Evolutionary conservation across 2,329 filamentous ascomycete genomes (phyloP), one percentile per base, ranked within the genome.

Genomic region (Didymella arachidicola): DNA sequence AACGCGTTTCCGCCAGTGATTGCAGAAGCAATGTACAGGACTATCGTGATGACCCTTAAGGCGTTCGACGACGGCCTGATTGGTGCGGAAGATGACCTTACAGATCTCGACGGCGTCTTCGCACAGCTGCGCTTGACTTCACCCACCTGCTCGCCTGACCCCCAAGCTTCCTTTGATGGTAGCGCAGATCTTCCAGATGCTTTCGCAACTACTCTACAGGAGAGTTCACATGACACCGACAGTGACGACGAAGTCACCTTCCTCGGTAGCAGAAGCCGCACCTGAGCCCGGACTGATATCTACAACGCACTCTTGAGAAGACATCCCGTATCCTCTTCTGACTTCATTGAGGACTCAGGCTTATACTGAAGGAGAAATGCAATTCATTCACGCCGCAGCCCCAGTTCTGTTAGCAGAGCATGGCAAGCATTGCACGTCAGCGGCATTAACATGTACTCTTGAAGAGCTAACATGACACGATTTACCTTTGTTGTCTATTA

Each of bases 51-150:
- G 16, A 69, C 66, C 0, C 47, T 71, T 0, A 65, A 72, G 29
- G 73, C 72, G 0, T 75, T 66, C 12, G 68, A 74, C 14, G 8
- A 67, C 2, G 70, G 70, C 0, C 27, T 69, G 3, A 69, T 75
- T 18, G 49, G 44, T 16, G 61, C 66, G 0, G 70, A 73, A 25
- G 70, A 74, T 2, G 61, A 70, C 0, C 42, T 73, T 0, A 12
- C 44, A 0, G 65, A 74, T 39, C 55, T 74, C 0, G 39, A 67
- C 8, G 52, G 19, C 2, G 25, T 49, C 16, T 48, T 43, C 2
- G 22, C 11, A 2, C 12, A 34, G 30, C 2, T 22, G 44, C 34
- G 34, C 14, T 16, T 36, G 34, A 7, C 34, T 16, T n/a, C 34
- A 2, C 3, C 34, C 34, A 7, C 4, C 11, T n/a, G 14, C 16